These are phyloP conservation scores for Trichoderma afroharzianum DNA, from an alignment of 2,329 filamentous ascomycete species.

Conservation along the genomic window DNA sequence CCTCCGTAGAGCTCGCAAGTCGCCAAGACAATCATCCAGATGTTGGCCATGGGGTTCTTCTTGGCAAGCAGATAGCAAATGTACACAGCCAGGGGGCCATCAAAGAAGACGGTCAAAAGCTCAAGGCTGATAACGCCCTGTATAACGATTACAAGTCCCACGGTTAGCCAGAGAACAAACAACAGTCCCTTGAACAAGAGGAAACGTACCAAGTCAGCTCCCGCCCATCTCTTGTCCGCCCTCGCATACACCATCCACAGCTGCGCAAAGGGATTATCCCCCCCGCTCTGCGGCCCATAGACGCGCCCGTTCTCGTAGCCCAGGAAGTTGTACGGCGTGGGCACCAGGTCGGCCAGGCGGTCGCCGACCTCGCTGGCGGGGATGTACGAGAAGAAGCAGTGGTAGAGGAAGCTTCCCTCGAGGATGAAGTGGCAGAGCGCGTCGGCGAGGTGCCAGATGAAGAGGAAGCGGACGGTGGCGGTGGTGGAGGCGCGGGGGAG, in stretches of 20 bases:
- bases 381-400: conserved; percentile 74
- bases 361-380: conserved; percentile 30
- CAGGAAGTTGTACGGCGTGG: conserved; percentile 52
- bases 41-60: conserved; percentile 51
- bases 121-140: conserved; percentile 61
- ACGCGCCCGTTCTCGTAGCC: conserved; percentile 43
- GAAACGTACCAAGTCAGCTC: conserved; percentile 54
- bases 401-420: conserved; percentile 88
- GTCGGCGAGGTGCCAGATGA: conserved; percentile 94
- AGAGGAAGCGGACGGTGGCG: conserved; percentile 66
- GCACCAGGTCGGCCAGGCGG: conserved; percentile 36
- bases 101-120: conserved; percentile 61
- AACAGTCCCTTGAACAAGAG: neutral
- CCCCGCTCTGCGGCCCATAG: conserved; percentile 56
- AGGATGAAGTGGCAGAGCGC: conserved; percentile 87
- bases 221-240: conserved; percentile 62
- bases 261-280: conserved; percentile 52
- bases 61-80: conserved; percentile 59
- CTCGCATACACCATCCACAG: conserved; percentile 68
- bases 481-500: conserved; percentile 49
- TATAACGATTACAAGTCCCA: neutral
- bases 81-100: conserved; percentile 56
- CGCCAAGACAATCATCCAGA: conserved; percentile 62
- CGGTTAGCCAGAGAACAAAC: conserved; percentile 1
- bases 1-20: conserved; percentile 65